phyloP scores from a whole-genome alignment of 306 rosid species.

The Myrica gale region DNA sequence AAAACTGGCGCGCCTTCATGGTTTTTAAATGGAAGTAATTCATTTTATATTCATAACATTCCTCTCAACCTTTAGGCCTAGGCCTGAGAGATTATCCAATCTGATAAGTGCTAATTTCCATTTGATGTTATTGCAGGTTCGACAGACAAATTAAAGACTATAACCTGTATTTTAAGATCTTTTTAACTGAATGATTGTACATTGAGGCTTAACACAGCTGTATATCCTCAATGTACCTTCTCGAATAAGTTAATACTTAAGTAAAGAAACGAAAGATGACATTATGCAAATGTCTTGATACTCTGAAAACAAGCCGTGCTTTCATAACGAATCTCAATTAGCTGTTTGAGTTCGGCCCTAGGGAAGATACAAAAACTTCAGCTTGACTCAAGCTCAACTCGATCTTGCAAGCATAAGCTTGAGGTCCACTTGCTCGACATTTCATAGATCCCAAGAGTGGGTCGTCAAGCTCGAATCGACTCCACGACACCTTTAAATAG shows the following conservation, averaged over 20 bases:
- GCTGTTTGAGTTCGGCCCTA: not conserved
- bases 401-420: not conserved
- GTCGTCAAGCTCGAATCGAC: not conserved
- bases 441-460: not conserved
- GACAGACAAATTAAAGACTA: not conserved
- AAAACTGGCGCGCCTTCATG: not conserved
- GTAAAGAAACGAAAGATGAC: not conserved
- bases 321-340: not conserved
- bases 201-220: not conserved
- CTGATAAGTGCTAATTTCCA: not conserved
- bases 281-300: not conserved
- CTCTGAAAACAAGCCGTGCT: not conserved
- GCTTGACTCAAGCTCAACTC: constrained; percentile 1
- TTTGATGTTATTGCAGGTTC: not conserved
- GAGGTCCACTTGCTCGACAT: not conserved
- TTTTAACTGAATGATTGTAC: not conserved
- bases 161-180: not conserved
- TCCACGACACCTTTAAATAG: not conserved
- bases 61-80: not conserved
- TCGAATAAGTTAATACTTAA: not conserved
- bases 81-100: not conserved
- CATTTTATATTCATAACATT: not conserved
- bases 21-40: not conserved
- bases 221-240: not conserved
- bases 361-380: not conserved